Evolutionary conservation across 805 yeast species (phyloP).

Genomic region (Cyberlindnera meyerae): DNA sequence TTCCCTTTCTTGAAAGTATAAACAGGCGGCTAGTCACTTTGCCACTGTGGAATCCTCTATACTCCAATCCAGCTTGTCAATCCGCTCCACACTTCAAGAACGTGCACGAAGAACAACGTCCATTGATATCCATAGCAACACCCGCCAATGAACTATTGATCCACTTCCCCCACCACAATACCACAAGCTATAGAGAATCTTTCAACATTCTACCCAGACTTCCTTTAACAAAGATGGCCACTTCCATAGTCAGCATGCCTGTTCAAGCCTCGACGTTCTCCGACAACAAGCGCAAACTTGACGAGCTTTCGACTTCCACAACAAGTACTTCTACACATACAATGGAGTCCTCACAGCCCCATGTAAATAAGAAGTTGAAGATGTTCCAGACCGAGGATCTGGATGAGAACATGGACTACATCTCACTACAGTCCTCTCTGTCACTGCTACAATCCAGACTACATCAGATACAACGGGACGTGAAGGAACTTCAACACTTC

Average conservation of each 20-base stretch:
- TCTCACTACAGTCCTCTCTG: slow-evolving; percentile 21
- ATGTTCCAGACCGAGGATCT: slow-evolving; percentile 16
- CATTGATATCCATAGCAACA: not conserved
- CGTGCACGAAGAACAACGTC: no score
- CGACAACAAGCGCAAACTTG: slow-evolving; percentile 12
- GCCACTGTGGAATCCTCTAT: no score
- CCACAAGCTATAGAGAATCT: no score
- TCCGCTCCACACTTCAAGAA: no score
- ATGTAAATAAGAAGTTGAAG: slow-evolving; percentile 6
- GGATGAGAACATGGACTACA: slow-evolving; percentile 21
- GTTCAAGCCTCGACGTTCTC: not conserved
- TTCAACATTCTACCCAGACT: no score
- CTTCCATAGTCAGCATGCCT: slow-evolving; percentile 1
- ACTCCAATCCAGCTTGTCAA: no score
- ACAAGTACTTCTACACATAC: no score
- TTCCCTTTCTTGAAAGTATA: no score
- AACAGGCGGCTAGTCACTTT: no score
- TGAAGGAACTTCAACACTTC: slow-evolving; percentile 19
- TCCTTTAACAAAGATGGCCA: slow-evolving; percentile 2
- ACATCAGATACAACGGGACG: slow-evolving; percentile 15
- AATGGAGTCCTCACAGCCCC: no score
- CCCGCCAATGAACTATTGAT: not conserved
- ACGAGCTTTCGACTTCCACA: not conserved
- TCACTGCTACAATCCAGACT: slow-evolving; percentile 19
- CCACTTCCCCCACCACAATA: not conserved